Base-by-base conservation (phyloP, 139 green algal genomes). In the Nannochloris sp. region DNA sequence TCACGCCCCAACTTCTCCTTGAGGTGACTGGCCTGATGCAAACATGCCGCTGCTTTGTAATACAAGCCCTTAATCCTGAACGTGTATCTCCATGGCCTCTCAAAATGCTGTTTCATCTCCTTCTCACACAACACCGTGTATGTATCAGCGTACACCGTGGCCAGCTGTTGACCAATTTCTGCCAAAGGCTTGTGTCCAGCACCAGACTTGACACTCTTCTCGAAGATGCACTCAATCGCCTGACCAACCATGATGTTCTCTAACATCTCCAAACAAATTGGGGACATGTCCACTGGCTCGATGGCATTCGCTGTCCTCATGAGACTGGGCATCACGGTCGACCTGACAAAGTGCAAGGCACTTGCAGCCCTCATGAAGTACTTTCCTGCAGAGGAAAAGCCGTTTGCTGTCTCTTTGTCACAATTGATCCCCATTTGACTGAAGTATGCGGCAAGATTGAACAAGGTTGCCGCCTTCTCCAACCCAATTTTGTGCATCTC, bases 201-300 rank as follows among this genome's bases (percentile, higher is more conserved):
- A 95, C 49, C 80, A 79, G 73, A 93, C 89, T 73, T 65, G 6
- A 85, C 45, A 2, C 84, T 84, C 74, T 94, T 96, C 69, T 95
- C 85, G 69, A 85, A 93, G 28, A 91, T 83, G 46, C 84, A 92
- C 75, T 97, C 91, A 84, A 96, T 82, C 3, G 82, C 79, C 73
- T 97, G 91, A 30, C 88, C 88, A 61, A 97, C 83, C 85, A 95
- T 96, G 10, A 97, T 81, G 62, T 82, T 80, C 77, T 97, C 90
- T 65, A 97, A 80, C 83, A 97, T 87, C 43, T 59, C 69, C 9
- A 73, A 65, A 59, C 74, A 84, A 66, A 96, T 87, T 2, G 84
- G 63, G 2, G 65, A 72, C 28, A 96, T 70, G 71, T 97, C 91
- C 28, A 82, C 51, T 2, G 89, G 81, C 2, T 74, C 69, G 1